phyloP scores from a whole-genome alignment of 2,329 filamentous ascomycete genomes.

The Colletotrichum godetiae region DNA sequence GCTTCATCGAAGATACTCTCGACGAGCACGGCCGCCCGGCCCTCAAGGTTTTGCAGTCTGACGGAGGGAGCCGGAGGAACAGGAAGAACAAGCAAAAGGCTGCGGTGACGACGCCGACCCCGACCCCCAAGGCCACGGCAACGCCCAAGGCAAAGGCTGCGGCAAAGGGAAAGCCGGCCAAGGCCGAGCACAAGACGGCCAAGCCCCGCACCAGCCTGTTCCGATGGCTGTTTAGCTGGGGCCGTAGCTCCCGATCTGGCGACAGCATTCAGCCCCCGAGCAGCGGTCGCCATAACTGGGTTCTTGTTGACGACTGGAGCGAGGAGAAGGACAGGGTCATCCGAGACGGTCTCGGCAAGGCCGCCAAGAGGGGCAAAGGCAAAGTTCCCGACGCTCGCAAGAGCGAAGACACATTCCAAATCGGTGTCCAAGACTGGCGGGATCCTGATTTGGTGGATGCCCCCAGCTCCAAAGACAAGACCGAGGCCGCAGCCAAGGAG shows the following conservation, averaged over 20 bases:
- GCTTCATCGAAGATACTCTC: conserved; percentile 69
- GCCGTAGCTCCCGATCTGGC: conserved; percentile 43
- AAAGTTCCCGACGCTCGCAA: conserved; percentile 37
- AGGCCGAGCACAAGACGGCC: conserved; percentile 35
- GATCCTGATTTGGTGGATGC: conserved; percentile 62
- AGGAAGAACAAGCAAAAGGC: conserved; percentile 48
- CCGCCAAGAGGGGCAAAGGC: conserved; percentile 44
- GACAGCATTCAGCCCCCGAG: conserved; percentile 73
- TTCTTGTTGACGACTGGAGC: conserved; percentile 74
- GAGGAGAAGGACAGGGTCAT: conserved; percentile 61
- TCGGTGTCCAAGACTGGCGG: conserved; percentile 89
- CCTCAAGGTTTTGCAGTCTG: conserved; percentile 63
- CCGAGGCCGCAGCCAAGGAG: neutral
- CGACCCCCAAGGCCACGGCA: conserved; percentile 41
- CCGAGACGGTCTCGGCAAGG: conserved; percentile 54
- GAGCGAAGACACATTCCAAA: conserved; percentile 74
- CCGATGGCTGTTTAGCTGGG: conserved; percentile 53
- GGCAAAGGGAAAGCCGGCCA: conserved; percentile 41
- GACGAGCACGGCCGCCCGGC: conserved; percentile 70
- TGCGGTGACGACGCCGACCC: conserved; percentile 41
- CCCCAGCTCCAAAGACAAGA: conserved; percentile 54
- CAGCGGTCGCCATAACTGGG: conserved; percentile 81
- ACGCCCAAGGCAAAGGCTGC: conserved; percentile 41
- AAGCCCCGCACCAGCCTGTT: conserved; percentile 53
- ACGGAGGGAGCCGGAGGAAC: conserved; percentile 48